Evolutionary conservation across 345 rosid species (phyloP).

Genomic region (Arabidopsis suecica): DNA sequence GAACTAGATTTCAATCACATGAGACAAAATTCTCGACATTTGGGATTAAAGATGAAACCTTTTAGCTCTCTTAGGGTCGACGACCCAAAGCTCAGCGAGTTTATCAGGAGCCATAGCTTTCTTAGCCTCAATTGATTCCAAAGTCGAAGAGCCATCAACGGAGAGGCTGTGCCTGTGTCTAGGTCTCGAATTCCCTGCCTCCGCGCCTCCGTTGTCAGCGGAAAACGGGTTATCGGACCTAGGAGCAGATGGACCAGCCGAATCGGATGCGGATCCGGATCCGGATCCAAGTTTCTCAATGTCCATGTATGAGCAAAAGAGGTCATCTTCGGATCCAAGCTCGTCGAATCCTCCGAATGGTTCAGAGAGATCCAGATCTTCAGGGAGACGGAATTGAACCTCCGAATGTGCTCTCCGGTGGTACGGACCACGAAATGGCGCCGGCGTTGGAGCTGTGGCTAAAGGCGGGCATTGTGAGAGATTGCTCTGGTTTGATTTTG

Average conservation of each 20-base stretch:
- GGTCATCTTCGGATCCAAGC: constrained; percentile 81
- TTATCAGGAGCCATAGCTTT: constrained; percentile 97
- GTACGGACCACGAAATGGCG: constrained; percentile 52
- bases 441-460: constrained; percentile 28
- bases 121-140: constrained; percentile 83
- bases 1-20: constrained; percentile 18
- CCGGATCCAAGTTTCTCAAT: constrained; percentile 77
- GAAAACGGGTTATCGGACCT: constrained; percentile 44
- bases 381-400: constrained; percentile 76
- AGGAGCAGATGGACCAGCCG: constrained; percentile 49
- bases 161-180: constrained; percentile 89
- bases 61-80: constrained; percentile 90
- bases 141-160: constrained; percentile 62
- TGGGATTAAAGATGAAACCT: constrained; percentile 53
- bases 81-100: constrained; percentile 82
- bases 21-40: not conserved
- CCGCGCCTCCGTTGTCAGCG: constrained; percentile 20
- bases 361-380: constrained; percentile 73
- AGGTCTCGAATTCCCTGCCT: constrained; percentile 43
- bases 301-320: constrained; percentile 81
- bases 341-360: constrained; percentile 60
- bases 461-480: constrained; percentile 32
- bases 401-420: constrained; percentile 89
- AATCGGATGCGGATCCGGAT: constrained; percentile 52
- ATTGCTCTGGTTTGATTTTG: constrained; percentile 32